Percentiles rank a stretch among this genome's conserved stretches.
Conservation (phyloP, 2,329 filamentous ascomycete species). For the Penicillium sp. region DNA sequence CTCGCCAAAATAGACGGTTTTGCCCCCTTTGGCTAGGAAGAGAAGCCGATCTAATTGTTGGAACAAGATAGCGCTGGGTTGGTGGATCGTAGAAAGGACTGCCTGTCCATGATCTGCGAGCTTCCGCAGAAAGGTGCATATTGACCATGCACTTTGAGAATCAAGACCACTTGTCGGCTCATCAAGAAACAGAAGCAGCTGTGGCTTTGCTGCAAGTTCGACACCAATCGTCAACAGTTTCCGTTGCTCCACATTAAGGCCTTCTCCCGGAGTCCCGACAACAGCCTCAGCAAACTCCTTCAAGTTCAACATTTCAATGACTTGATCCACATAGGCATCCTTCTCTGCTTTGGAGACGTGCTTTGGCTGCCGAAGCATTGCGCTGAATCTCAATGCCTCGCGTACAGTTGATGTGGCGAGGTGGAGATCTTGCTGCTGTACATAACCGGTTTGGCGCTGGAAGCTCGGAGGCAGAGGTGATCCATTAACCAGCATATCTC, state of each 20-base stretch:
- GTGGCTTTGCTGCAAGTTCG: conserved; percentile 85
- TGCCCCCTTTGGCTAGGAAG: too few relatives aligned
- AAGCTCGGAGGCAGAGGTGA: conserved; percentile 58
- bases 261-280: conserved; percentile 83
- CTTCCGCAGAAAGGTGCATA: conserved; percentile 82
- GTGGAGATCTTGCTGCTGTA: conserved; percentile 75
- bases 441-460: conserved; percentile 67
- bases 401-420: conserved; percentile 80
- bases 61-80: conserved; percentile 89
- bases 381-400: conserved; percentile 82
- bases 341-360: conserved; percentile 71
- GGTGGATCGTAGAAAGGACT: conserved; percentile 90
- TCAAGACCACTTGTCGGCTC: conserved; percentile 92
- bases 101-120: conserved; percentile 83
- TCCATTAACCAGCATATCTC: conserved; percentile 67
- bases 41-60: too few relatives aligned
- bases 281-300: conserved; percentile 82
- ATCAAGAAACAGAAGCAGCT: conserved; percentile 83
- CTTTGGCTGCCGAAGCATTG: conserved; percentile 77
- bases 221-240: conserved; percentile 82
- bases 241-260: conserved; percentile 58
- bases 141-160: conserved; percentile 86
- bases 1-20: conserved; percentile 27
- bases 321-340: conserved; percentile 76
- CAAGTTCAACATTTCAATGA: conserved; percentile 85